These are phyloP conservation scores for Triticum aestivum DNA, from an alignment of 176 grass and related monocot species.

Conservation along the genomic window DNA sequence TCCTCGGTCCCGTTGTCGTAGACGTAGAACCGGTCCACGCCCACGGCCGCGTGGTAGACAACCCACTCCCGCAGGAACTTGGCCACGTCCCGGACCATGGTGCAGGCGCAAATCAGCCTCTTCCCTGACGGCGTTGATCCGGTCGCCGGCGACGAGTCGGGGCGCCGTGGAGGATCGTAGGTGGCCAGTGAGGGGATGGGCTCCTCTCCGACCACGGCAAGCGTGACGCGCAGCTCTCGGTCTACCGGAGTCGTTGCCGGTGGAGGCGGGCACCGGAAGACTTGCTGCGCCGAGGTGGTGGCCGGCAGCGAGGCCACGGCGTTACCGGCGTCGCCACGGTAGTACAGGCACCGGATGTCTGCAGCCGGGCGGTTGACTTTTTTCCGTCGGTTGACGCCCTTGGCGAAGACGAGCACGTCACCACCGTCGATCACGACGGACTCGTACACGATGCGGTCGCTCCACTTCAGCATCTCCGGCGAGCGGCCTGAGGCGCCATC, in stretches of 20 bases:
- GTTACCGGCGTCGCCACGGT: not conserved
- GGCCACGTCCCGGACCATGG: conserved; percentile 49
- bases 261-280: conserved; percentile 72
- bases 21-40: conserved; percentile 61
- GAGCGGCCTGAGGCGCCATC: not conserved
- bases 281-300: conserved; percentile 60
- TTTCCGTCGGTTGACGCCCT: conserved; percentile 49
- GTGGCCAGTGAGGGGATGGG: conserved; percentile 52
- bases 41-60: conserved; percentile 51
- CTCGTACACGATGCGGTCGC: conserved; percentile 48
- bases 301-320: conserved; percentile 24
- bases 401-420: conserved; percentile 60
- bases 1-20: conserved; percentile 74
- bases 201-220: conserved; percentile 14
- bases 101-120: conserved; percentile 49
- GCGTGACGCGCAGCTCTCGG: conserved; percentile 10
- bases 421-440: conserved; percentile 22
- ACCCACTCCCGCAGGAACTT: conserved; percentile 85
- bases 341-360: conserved; percentile 43
- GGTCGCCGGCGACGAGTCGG: not conserved
- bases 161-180: conserved; percentile 17
- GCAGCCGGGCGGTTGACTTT: conserved; percentile 29
- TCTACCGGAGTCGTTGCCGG: not conserved
- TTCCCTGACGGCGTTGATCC: not conserved
- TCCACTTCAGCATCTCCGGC: conserved; percentile 43